phyloP scores from a whole-genome alignment of 306 rosid species.

The Cicer cuneatum region DNA sequence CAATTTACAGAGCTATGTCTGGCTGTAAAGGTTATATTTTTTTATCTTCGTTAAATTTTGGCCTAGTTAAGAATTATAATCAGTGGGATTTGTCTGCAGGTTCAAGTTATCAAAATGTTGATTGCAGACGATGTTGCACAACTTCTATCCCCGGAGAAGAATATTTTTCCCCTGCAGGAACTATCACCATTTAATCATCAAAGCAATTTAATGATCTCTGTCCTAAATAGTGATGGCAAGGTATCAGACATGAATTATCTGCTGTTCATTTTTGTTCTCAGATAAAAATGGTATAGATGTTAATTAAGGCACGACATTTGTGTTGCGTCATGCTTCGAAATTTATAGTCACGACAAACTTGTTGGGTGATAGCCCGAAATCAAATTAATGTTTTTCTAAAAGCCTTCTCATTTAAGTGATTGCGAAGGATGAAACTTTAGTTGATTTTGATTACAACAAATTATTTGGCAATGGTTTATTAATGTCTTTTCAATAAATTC shows the following conservation, averaged over 20 bases:
- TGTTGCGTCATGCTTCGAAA: neutral
- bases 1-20: constrained; percentile 46
- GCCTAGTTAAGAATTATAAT: constrained; percentile 24
- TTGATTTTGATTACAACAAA: constrained; percentile 15
- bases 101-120: constrained; percentile 37
- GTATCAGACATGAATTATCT: neutral
- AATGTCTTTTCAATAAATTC: neutral
- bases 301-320: neutral
- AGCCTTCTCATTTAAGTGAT: neutral
- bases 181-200: neutral
- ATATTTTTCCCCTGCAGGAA: neutral
- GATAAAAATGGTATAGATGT: neutral
- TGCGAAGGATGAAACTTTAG: constrained; percentile 5
- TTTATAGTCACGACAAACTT: constrained; percentile 10
- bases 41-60: constrained; percentile 3
- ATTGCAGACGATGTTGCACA: constrained; percentile 27
- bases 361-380: neutral
- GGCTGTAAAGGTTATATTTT: constrained; percentile 49
- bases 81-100: constrained; percentile 45
- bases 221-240: constrained; percentile 11
- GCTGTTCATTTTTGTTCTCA: neutral
- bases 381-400: neutral
- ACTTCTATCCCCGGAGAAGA: neutral
- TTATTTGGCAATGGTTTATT: neutral
- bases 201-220: neutral